These are phyloP conservation scores for Grosmannia serpens DNA, from an alignment of 2,329 filamentous ascomycete genomes.

Conservation along the genomic window DNA sequence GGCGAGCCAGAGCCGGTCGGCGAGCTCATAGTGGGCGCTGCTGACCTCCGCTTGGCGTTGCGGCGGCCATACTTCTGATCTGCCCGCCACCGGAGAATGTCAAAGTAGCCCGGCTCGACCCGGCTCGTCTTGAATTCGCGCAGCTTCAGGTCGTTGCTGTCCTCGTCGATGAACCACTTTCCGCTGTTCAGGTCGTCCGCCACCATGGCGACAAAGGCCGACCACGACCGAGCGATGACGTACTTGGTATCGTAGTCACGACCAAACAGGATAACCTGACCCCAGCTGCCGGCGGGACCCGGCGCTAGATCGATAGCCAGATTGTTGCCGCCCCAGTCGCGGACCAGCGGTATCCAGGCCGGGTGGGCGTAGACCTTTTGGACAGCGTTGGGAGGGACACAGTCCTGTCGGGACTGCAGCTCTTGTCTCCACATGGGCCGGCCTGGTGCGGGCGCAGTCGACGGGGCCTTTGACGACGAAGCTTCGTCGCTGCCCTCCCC, in stretches of 20 bases:
- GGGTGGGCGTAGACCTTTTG: constrained; percentile 91
- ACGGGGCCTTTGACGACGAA: constrained; percentile 53
- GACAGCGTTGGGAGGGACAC: constrained; percentile 72
- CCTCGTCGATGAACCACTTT: constrained; percentile 88
- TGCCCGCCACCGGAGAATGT: constrained; percentile 87
- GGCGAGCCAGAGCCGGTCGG: constrained; percentile 41
- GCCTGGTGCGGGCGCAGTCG: constrained; percentile 25
- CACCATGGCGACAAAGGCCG: constrained; percentile 69
- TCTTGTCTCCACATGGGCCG: constrained; percentile 74
- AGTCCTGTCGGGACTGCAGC: constrained; percentile 73
- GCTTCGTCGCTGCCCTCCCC: constrained; percentile 50
- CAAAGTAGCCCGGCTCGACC: constrained; percentile 86
- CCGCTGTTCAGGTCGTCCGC: constrained; percentile 85
- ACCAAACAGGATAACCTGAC: constrained; percentile 91
- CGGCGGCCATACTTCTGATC: constrained; percentile 87
- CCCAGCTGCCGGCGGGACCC: constrained; percentile 83
- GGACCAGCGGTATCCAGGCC: constrained; percentile 88
- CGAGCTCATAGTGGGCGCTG: constrained; percentile 26
- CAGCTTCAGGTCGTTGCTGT: constrained; percentile 81
- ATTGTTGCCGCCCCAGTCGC: constrained; percentile 98
- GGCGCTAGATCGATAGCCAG: constrained; percentile 87
- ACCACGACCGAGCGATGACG: constrained; percentile 88
- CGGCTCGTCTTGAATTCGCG: constrained; percentile 81
- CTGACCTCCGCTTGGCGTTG: constrained; percentile 41
- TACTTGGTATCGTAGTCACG: constrained; percentile 99